Evolutionary conservation across 2,329 filamentous ascomycete species (phyloP), one percentile per base, ranked within the genome.

Genomic region (Trichophyton mentagrophytes): DNA sequence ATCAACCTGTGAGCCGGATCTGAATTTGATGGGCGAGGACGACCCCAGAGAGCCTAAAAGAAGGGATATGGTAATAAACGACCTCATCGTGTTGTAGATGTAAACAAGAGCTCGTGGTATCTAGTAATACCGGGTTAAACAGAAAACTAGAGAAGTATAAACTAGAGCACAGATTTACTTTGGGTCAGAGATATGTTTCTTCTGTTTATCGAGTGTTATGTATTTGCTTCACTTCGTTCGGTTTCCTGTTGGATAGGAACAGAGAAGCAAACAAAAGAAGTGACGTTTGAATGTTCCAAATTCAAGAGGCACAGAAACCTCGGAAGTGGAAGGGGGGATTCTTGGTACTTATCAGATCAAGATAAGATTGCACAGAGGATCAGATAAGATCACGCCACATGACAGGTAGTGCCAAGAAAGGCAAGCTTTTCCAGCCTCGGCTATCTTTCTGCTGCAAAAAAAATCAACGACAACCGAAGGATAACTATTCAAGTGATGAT

Each of bases 381-480:
- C 51, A 55, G 51, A 55, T 55, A 55, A 55, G 51, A 55, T 55
- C 51, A 36, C 15, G 30, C 51, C 51, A 55, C 51, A 55, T 55
- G 51, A 55, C 51, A n/a, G 33, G n/a, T 33, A 33, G 11, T 3
- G 40, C 40, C 40, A 44, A 44, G 40, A 44, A 44, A n/a, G 5
- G n/a, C 40, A 44, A 44, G 40, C 15, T 7, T 13, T 38, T 38
- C 51, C 51, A 55, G 51, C 44, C 17, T 47, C 17, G n/a, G n/a
- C 40, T 44, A n/a, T 44, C 7, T 17, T 17, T 44, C n/a, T 44
- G 11, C 30, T 53, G 22, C 7, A 11, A 30, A n/a, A 22, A n/a
- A 30, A 7, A 17, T 17, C 25, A 53, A n/a, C 49, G 15, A 15
- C 27, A 30, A 30, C 27, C 6, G 5, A 30, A 30, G 27, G 27